phyloP scores from a whole-genome alignment of 2,329 filamentous ascomycete species.

The Calcarisporium arbuscula region DNA sequence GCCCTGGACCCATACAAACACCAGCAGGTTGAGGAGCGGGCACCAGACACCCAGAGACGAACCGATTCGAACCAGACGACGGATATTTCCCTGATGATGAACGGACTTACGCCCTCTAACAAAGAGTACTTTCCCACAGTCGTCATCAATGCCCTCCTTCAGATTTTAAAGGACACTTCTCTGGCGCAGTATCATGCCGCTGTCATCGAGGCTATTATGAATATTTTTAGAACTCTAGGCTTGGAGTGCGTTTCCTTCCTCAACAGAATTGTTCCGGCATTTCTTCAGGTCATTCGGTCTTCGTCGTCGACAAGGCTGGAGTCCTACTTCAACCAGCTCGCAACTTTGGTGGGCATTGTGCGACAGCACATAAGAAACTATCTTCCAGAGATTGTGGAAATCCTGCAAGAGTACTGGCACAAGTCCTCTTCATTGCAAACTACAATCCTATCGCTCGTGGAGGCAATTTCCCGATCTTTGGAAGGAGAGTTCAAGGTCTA shows the following conservation, averaged over 20 bases:
- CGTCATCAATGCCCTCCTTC: conserved; percentile 90
- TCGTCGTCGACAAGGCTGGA: conserved; percentile 75
- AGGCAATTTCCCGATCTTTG: conserved; percentile 86
- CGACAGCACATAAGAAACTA: conserved; percentile 93
- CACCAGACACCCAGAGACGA: conserved; percentile 69
- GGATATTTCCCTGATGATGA: conserved; percentile 97
- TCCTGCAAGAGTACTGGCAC: conserved; percentile 88
- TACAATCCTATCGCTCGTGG: conserved; percentile 86
- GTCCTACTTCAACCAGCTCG: conserved; percentile 95
- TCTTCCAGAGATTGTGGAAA: conserved; percentile 76
- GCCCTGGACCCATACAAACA: conserved; percentile 95
- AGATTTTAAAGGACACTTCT: conserved; percentile 86
- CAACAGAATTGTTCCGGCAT: conserved; percentile 88
- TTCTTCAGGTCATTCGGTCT: conserved; percentile 80
- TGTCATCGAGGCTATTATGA: conserved; percentile 97
- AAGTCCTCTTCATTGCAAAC: conserved; percentile 73
- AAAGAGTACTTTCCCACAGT: conserved; percentile 99
- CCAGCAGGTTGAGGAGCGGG: conserved; percentile 86
- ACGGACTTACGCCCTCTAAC: conserved; percentile 87
- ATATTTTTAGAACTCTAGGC: conserved; percentile 93
- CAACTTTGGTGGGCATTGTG: conserved; percentile 88
- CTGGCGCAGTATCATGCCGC: conserved; percentile 85
- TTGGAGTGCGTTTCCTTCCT: conserved; percentile 95
- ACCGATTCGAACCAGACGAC: conserved; percentile 64
- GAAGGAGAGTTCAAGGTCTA: conserved; percentile 99